phyloP scores from a whole-genome alignment of 2,329 filamentous ascomycete species.

The Colletotrichum horii region DNA sequence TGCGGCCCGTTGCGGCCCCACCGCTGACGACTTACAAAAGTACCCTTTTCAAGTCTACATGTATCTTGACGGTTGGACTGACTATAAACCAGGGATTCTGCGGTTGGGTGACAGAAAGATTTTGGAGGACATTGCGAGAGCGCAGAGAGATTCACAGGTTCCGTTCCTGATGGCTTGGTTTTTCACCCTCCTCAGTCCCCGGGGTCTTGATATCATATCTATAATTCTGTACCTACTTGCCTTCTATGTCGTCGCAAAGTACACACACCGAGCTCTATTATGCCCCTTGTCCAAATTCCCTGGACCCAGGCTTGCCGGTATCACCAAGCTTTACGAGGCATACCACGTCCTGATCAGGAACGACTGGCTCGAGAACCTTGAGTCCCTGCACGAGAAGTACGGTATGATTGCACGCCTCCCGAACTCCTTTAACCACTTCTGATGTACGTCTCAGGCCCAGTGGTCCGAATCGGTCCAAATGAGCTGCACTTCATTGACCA shows the following conservation, averaged over 20 bases:
- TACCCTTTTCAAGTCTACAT: not conserved
- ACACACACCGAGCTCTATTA: not conserved
- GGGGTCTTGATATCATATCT: not conserved
- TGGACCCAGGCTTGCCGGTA: conserved; percentile 1
- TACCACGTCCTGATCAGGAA: conserved; percentile 21
- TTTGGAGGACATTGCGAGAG: not conserved
- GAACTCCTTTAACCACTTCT: not conserved
- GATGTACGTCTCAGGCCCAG: not conserved
- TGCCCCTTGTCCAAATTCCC: conserved; percentile 10
- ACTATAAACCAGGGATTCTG: not conserved
- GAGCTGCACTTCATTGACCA: conserved; percentile 23
- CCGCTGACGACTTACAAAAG: not conserved
- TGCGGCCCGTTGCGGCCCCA: not conserved
- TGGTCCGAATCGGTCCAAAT: conserved; percentile 22
- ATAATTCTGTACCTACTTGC: not conserved
- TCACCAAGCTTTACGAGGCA: conserved; percentile 21
- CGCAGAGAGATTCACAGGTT: not conserved
- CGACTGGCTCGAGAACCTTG: conserved; percentile 22
- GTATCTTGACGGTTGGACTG: not conserved
- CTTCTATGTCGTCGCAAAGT: not conserved
- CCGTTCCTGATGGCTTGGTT: not conserved
- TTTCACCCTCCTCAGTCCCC: not conserved
- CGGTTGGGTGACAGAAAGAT: not conserved
- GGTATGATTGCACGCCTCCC: not conserved
- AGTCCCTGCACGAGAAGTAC: conserved; percentile 8